These are phyloP conservation scores for Hondaea fermentalgiana DNA, from an alignment of 108 stramenopile genomes.

Conservation along the genomic window DNA sequence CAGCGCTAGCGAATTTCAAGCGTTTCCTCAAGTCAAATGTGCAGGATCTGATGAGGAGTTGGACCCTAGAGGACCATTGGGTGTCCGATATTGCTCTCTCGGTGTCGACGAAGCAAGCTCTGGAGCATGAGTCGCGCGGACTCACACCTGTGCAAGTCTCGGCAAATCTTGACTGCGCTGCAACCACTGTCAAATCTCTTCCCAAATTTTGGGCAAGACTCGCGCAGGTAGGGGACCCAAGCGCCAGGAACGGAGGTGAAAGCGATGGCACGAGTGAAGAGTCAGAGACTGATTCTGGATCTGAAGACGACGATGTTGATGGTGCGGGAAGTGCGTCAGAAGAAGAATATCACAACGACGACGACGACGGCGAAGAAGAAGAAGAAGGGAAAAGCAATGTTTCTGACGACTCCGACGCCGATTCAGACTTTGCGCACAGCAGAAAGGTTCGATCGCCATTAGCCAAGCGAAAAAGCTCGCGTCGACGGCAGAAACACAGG, in stretches of 20 bases:
- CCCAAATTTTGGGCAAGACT: too few relatives aligned
- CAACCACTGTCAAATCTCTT: too few relatives aligned
- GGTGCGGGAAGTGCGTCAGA: neutral
- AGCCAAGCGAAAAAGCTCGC: too few relatives aligned
- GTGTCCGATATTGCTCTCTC: neutral
- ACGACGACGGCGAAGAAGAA: neutral
- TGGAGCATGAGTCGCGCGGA: neutral
- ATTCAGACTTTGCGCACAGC: too few relatives aligned
- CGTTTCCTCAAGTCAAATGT: neutral
- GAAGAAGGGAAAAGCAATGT: neutral
- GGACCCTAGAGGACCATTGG: neutral
- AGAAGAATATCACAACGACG: neutral
- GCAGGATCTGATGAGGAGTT: neutral
- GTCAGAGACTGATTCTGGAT: neutral
- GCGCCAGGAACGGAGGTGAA: too few relatives aligned
- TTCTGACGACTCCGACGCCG: neutral
- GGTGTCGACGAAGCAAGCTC: neutral
- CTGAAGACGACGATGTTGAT: neutral
- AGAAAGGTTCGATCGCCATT: too few relatives aligned
- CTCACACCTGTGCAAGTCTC: neutral
- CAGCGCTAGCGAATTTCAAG: neutral
- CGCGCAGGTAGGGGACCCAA: too few relatives aligned
- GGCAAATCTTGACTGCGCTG: too few relatives aligned
- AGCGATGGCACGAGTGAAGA: too few relatives aligned
- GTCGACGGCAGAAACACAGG: neutral